phyloP scores from a whole-genome alignment of 192 early-diverging fungal species.

The Backusella liffmaniae region DNA sequence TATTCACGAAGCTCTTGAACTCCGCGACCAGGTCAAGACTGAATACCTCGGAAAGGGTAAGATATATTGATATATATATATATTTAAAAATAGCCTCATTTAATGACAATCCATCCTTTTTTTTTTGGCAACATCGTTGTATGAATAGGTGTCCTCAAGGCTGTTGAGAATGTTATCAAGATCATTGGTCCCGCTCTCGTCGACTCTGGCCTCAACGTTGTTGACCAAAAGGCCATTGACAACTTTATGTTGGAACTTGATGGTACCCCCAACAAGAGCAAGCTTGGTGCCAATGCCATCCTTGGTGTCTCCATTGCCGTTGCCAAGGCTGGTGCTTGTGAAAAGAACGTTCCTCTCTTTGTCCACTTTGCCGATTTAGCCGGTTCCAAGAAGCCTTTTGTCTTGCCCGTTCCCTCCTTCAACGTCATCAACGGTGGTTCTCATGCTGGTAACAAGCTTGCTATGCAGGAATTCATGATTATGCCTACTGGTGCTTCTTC shows the following conservation, averaged over 20 bases:
- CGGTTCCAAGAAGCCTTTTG: slow-evolving; percentile 77
- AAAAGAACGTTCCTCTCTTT: slow-evolving; percentile 94
- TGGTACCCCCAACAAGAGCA: slow-evolving; percentile 94
- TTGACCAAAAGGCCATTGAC: slow-evolving; percentile 87
- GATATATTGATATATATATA: no score
- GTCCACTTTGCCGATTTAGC: slow-evolving; percentile 91
- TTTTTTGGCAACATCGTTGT: not conserved
- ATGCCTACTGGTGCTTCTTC: slow-evolving; percentile 90
- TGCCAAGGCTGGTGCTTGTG: slow-evolving; percentile 91
- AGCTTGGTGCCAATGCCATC: slow-evolving; percentile 97
- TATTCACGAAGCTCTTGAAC: slow-evolving; percentile 98
- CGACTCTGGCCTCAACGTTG: slow-evolving; percentile 77
- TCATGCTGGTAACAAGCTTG: slow-evolving; percentile 99
- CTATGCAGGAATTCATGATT: slow-evolving; percentile 99
- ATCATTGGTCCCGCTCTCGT: slow-evolving; percentile 84
- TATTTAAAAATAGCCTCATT: no score
- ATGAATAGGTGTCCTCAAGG: slow-evolving; percentile 80
- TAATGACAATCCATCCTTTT: not conserved
- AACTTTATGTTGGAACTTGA: slow-evolving; percentile 90
- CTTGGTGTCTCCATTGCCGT: slow-evolving; percentile 98
- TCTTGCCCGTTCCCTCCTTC: slow-evolving; percentile 95
- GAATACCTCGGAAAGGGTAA: slow-evolving; percentile 75
- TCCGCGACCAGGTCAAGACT: slow-evolving; percentile 85
- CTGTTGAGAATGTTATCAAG: slow-evolving; percentile 90
- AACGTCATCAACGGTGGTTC: slow-evolving; percentile 99